Evolutionary conservation across 164 flowering plant genomes (phyloP).

Genomic region (Vitis rotundifolia): DNA sequence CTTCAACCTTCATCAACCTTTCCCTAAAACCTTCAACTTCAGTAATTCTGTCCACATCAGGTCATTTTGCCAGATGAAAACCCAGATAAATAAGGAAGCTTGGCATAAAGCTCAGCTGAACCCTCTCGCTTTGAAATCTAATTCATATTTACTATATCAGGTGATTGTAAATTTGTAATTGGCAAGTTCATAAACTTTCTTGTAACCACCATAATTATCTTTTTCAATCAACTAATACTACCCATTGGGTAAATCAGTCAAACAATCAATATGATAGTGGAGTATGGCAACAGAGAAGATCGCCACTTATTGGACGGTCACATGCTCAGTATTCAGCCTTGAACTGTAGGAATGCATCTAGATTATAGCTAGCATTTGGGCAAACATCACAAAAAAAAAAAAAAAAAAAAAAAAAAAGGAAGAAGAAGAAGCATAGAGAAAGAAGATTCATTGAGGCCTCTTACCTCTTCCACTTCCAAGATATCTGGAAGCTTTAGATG

Average conservation of each 20-base stretch:
- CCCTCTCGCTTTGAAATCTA: too few species aligned
- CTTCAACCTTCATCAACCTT: too few species aligned
- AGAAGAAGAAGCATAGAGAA: too few species aligned
- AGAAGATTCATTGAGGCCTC: conserved; percentile 1
- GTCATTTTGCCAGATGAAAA: background rate
- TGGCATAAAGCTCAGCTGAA: too few species aligned
- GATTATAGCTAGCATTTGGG: background rate
- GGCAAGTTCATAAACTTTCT: too few species aligned
- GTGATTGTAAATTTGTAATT: too few species aligned
- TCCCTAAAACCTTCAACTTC: too few species aligned
- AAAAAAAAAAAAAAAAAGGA: background rate
- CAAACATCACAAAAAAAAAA: background rate
- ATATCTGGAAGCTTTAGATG: conserved; percentile 69
- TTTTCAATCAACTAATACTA: background rate
- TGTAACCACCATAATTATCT: background rate
- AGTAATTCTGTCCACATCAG: too few species aligned
- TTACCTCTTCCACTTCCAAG: conserved; percentile 87
- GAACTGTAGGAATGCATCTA: background rate
- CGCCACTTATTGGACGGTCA: background rate
- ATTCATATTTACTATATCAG: too few species aligned
- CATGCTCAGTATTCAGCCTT: background rate
- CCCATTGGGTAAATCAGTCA: background rate
- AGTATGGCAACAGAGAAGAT: background rate
- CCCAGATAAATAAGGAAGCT: too few species aligned
- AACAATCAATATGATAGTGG: background rate